Evolutionary conservation across 2,329 filamentous ascomycete species (phyloP).

Genomic region (Seiridium unicorne): DNA sequence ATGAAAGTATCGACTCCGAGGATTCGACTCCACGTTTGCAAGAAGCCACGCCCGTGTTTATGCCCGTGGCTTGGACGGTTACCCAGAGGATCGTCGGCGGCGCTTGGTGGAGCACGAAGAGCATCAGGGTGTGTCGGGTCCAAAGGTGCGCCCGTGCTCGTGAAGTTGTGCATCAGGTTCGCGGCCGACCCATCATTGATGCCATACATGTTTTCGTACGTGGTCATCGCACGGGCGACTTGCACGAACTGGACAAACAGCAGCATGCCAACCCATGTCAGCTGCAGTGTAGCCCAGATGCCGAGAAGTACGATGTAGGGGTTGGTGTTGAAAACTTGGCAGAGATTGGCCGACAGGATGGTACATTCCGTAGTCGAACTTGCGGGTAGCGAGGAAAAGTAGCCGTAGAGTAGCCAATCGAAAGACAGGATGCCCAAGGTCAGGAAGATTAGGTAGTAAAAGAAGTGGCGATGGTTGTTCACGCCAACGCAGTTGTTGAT

Average conservation of each 20-base stretch:
- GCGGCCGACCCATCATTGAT: constrained; percentile 58
- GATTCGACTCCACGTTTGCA: constrained; percentile 78
- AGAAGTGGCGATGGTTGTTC: constrained; percentile 95
- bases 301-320: constrained; percentile 78
- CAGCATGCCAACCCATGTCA: constrained; percentile 97
- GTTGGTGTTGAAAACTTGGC: constrained; percentile 75
- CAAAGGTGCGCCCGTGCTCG: constrained; percentile 73
- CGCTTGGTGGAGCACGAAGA: constrained; percentile 39
- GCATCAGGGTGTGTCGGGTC: constrained; percentile 64
- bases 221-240: constrained; percentile 88
- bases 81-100: constrained; percentile 36
- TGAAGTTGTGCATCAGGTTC: constrained; percentile 67
- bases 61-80: constrained; percentile 42
- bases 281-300: constrained; percentile 78
- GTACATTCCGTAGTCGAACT: constrained; percentile 62
- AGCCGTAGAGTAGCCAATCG: constrained; percentile 70
- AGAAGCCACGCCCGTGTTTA: constrained; percentile 61
- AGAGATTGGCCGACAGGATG: constrained; percentile 72
- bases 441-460: constrained; percentile 80
- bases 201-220: constrained; percentile 93
- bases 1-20: constrained; percentile 93
- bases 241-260: constrained; percentile 92
- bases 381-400: constrained; percentile 60
- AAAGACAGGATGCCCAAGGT: constrained; percentile 72
- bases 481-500: constrained; percentile 94